phyloP scores from a whole-genome alignment of 2,329 filamentous ascomycete genomes.

The Bisporella sp. region DNA sequence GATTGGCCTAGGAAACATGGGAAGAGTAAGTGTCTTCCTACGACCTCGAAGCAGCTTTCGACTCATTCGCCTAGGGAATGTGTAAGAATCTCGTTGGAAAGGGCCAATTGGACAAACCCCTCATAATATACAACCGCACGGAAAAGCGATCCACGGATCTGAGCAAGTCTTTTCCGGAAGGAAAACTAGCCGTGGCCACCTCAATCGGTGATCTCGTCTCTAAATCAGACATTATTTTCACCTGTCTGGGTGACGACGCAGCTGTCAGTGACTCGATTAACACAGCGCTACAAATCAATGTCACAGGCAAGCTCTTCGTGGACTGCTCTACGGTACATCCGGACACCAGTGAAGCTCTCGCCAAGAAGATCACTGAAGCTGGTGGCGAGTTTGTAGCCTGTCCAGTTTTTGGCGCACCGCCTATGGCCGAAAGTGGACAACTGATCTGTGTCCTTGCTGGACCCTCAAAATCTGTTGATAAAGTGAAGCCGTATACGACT shows the following conservation, averaged over 20 bases:
- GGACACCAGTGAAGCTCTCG: slow-evolving; percentile 64
- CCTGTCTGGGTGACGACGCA: slow-evolving; percentile 71
- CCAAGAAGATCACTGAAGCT: slow-evolving; percentile 45
- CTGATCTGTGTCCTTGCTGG: slow-evolving; percentile 71
- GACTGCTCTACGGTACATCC: slow-evolving; percentile 88
- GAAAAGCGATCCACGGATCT: slow-evolving; percentile 57
- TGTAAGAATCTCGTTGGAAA: slow-evolving; percentile 77
- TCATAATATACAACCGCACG: slow-evolving; percentile 79
- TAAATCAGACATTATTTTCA: slow-evolving; percentile 72
- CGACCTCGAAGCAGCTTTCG: background rate
- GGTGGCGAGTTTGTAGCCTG: slow-evolving; percentile 66
- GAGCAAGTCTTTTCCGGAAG: slow-evolving; percentile 48
- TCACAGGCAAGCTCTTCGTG: slow-evolving; percentile 70
- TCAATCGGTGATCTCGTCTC: slow-evolving; percentile 60
- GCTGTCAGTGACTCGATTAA: slow-evolving; percentile 59
- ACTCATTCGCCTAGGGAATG: slow-evolving; percentile 49
- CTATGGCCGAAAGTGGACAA: slow-evolving; percentile 62
- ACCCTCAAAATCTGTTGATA: slow-evolving; percentile 49
- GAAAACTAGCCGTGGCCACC: slow-evolving; percentile 56
- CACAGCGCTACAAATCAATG: slow-evolving; percentile 45
- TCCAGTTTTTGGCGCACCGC: slow-evolving; percentile 63
- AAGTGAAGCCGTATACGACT: slow-evolving; percentile 62
- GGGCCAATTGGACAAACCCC: slow-evolving; percentile 59
- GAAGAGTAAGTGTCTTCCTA: slow-evolving; percentile 48
- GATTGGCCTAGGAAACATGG: slow-evolving; percentile 87